Evolutionary conservation across 805 yeast genomes (phyloP).

Genomic region (Lipomyces anomalus): DNA sequence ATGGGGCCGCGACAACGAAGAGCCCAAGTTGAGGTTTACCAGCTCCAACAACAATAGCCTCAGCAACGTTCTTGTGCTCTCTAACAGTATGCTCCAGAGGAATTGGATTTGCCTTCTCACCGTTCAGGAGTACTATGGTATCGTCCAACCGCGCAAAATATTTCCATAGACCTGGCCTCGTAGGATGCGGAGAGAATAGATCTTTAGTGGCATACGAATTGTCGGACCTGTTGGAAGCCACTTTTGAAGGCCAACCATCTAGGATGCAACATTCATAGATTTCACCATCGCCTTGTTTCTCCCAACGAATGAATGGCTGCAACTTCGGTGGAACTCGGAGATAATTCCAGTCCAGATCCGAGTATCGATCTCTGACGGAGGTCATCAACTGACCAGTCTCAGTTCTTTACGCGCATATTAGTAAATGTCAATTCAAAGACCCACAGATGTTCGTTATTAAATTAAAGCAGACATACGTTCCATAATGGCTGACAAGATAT

Average conservation of each 20-base stretch:
- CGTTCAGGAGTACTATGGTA: constrained; percentile 13
- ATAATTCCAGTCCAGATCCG: constrained; percentile 10
- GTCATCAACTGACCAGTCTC: constrained; percentile 16
- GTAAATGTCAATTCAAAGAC: too few relatives aligned
- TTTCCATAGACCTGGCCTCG: constrained; percentile 10
- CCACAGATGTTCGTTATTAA: too few relatives aligned
- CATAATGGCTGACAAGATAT: constrained; percentile 9
- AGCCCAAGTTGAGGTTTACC: too few relatives aligned
- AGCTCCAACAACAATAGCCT: constrained; percentile 17
- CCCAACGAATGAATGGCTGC: constrained; percentile 8
- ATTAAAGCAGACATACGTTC: too few relatives aligned
- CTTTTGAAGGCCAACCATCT: constrained; percentile 16
- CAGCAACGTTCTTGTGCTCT: constrained; percentile 6
- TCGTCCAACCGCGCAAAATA: constrained; percentile 17
- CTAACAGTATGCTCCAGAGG: constrained; percentile 18
- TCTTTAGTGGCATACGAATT: constrained; percentile 14
- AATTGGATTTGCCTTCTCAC: constrained; percentile 16
- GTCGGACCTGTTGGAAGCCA: constrained; percentile 5
- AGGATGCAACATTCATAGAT: constrained; percentile 9
- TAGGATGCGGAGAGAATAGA: constrained; percentile 10
- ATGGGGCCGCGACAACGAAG: too few relatives aligned
- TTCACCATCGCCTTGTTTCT: constrained; percentile 3
- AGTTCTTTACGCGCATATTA: too few relatives aligned
- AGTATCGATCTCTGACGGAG: constrained; percentile 3
- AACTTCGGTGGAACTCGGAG: constrained; percentile 2